A percentile compares a stretch with the other conserved stretches of the same genome.
Conservation (phyloP, 352 stramenopile species). For the Phytophthora kernoviae region DNA sequence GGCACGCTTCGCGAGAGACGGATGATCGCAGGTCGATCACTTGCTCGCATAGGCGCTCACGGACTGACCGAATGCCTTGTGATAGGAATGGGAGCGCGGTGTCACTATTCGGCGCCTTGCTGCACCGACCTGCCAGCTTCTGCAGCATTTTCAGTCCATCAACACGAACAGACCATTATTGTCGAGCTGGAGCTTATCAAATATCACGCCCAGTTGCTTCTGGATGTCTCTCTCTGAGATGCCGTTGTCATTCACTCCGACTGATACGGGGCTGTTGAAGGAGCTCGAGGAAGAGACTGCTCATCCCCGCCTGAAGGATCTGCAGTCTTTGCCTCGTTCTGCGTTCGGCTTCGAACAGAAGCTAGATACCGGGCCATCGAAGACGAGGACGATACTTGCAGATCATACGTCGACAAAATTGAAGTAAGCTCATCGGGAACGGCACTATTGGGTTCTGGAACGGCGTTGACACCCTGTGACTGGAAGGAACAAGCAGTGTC, state of each 20-base stretch:
- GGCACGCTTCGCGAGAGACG: slow-evolving; percentile 75
- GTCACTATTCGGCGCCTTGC: slow-evolving; percentile 32
- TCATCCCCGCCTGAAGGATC: slow-evolving; percentile 18
- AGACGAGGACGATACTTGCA: slow-evolving; percentile 48
- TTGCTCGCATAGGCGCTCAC: slow-evolving; percentile 73
- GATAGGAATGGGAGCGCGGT: slow-evolving; percentile 34
- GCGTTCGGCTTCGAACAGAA: slow-evolving; percentile 48
- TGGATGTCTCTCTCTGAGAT: slow-evolving; percentile 70
- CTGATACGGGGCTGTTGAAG: slow-evolving; percentile 16
- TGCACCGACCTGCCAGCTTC: slow-evolving; percentile 54
- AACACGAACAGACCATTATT: slow-evolving; percentile 86
- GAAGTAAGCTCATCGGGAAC: slow-evolving; percentile 39
- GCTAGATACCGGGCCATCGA: slow-evolving; percentile 62
- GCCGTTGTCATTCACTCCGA: slow-evolving; percentile 12
- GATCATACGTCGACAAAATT: slow-evolving; percentile 54
- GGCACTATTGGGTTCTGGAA: not conserved
- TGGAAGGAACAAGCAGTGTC: slow-evolving; percentile 1
- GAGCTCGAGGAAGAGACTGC: slow-evolving; percentile 51
- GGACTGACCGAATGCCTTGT: slow-evolving; percentile 53
- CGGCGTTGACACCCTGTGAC: slow-evolving; percentile 1
- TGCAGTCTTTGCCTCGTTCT: slow-evolving; percentile 41
- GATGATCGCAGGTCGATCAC: slow-evolving; percentile 80
- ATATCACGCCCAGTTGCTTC: slow-evolving; percentile 55
- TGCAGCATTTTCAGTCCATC: slow-evolving; percentile 69
- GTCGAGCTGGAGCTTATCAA: slow-evolving; percentile 59